Conservation (phyloP, 495 filamentous ascomycete species). For the Tuber aestivum region DNA sequence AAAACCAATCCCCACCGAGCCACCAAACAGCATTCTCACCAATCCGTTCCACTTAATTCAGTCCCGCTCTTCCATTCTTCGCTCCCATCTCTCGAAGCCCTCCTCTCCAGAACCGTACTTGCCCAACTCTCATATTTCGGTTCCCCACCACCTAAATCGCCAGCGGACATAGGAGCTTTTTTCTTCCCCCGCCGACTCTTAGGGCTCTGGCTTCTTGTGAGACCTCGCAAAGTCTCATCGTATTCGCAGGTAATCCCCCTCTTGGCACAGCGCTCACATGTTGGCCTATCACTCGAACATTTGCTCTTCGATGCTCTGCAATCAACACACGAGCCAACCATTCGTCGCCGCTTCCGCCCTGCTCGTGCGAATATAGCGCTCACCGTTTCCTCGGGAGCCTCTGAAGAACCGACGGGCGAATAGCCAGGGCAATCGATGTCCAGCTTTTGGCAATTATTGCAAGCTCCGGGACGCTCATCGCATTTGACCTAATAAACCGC, state of each 20-base stretch:
- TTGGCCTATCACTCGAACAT: constrained; percentile 3
- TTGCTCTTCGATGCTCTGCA: constrained; percentile 1
- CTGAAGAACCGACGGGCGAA: not conserved
- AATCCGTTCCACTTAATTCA: not conserved
- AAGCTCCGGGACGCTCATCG: constrained; percentile 4
- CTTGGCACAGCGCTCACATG: not conserved
- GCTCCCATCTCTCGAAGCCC: not conserved
- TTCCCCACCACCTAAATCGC: not conserved
- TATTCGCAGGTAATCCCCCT: not conserved
- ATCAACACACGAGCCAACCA: constrained; percentile 1
- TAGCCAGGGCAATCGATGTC: not conserved
- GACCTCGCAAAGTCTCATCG: not conserved
- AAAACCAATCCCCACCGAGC: not conserved
- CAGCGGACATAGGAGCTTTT: not conserved
- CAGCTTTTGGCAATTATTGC: not conserved
- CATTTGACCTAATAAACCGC: not conserved
- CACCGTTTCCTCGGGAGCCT: not conserved
- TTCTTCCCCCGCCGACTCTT: not conserved
- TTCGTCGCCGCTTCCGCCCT: not conserved
- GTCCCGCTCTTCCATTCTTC: not conserved
- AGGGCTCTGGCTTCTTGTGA: not conserved
- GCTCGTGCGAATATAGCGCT: not conserved
- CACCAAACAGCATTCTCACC: not conserved
- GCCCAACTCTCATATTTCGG: constrained; percentile 1
- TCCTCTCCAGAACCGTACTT: not conserved